Base-by-base conservation (phyloP, 208 protist genomes). In the Phytomonas sp. region DNA sequence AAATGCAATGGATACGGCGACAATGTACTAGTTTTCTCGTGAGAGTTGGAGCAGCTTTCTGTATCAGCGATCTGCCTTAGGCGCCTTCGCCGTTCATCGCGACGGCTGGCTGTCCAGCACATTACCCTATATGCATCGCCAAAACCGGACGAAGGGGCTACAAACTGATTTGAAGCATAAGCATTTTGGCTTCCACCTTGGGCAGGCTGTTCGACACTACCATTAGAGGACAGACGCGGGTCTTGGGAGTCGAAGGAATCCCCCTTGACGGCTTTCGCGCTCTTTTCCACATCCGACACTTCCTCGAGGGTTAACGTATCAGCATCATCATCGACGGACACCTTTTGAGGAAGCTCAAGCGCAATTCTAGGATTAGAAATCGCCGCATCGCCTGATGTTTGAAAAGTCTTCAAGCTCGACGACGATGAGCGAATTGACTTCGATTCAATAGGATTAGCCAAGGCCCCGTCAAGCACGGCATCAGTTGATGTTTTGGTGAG, bases 51-150 rank as follows among this genome's bases (percentile, higher is more conserved):
- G 40, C 63, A 71, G 67, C 62, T n/a, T 4, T 40, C n/a, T 33
- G 34, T n/a, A 11, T 51, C 67, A 20, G 72, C 63, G 51, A 80
- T 76, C 43, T 78, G 68, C 51, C 79, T 65, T 37, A 88, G 33
- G 0, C 80, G 80, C 62, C 71, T 74, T 34, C 75, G 80, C 13
- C 80, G 76, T 60, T 78, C 72, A 62, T 81, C 78, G 15, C 73
- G 73, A 29, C 80, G 60, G 40, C 37, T 74, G 32, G 72, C 67
- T 23, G 72, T 73, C 37, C 71, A 68, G n/a, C 34, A 67, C 17
- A 73, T 60, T 29, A 75, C 64, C 31, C 6, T 67, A 29, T 46
- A 28, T 11, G 37, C 63, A 29, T 67, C 63, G 33, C 63, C 33
- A 30, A 62, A 43, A 28, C 8, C n/a, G 28, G 36, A 53, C 37